Percentiles rank a stretch among this genome's conserved stretches.
These are phyloP conservation scores for Nematodospora valgi DNA, from an alignment of 805 yeast species.

Conservation along the genomic window DNA sequence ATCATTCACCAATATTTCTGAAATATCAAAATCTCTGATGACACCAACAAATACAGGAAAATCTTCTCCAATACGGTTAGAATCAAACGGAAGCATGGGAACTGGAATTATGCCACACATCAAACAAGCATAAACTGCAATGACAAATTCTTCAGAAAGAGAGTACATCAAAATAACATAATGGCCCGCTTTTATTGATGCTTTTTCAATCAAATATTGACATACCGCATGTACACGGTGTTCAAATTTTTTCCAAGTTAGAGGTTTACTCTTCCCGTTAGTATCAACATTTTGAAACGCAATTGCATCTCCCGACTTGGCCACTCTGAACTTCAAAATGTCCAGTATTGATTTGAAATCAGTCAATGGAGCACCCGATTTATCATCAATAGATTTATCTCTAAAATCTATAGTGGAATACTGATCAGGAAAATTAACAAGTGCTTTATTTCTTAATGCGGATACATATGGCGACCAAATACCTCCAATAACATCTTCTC, in stretches of 20 bases:
- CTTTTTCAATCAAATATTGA: conserved; percentile 64
- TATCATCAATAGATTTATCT: conserved; percentile 70
- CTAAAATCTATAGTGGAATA: conserved; percentile 79
- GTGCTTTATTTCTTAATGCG: conserved; percentile 53
- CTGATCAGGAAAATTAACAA: conserved; percentile 68
- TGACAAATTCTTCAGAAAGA: conserved; percentile 78
- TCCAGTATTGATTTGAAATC: conserved; percentile 71
- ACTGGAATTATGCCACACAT: conserved; percentile 75
- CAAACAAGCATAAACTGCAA: conserved; percentile 84
- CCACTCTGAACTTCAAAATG: conserved; percentile 73
- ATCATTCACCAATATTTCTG: conserved; percentile 70
- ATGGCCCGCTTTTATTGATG: conserved; percentile 62
- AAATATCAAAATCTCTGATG: conserved; percentile 66
- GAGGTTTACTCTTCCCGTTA: conserved; percentile 36
- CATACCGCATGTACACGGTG: conserved; percentile 72
- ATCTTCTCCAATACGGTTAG: conserved; percentile 69
- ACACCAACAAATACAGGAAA: conserved; percentile 61
- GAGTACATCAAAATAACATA: conserved; percentile 79
- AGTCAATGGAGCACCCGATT: conserved; percentile 69
- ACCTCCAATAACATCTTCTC: conserved; percentile 75
- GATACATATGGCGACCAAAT: conserved; percentile 82
- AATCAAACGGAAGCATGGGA: conserved; percentile 70
- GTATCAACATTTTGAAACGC: conserved; percentile 56
- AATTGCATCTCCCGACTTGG: conserved; percentile 69
- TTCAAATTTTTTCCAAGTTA: conserved; percentile 79